Evolutionary conservation across 257 asterid species (phyloP), one percentile per base, ranked within the genome.

Genomic region (Phtheirospermum japonicum): DNA sequence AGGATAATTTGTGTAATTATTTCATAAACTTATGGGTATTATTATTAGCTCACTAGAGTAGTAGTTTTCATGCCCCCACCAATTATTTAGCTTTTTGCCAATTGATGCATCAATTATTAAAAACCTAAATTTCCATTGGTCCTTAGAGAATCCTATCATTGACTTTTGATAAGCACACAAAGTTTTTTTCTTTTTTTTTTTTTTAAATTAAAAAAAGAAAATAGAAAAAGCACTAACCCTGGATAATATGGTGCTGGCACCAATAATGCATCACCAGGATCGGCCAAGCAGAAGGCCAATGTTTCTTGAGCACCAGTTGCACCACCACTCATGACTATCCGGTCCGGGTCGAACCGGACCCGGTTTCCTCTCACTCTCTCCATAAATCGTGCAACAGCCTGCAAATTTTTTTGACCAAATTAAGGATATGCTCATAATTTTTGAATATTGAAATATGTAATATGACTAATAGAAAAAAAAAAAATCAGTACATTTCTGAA

Each of bases 171-270:
- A 3, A 9, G 4, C 42, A 40, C n/a, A 40, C 8, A 10, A 40
- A 23, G 28, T 23, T 6, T 5, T 10, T 5, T 23, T 6, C 1
- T 10, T 5, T 0, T 2, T 11, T 13, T 10, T 40, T 40, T 40
- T 40, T 2, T 2, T 36, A 12, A 48, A 7, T 36, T 0, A 14
- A 10, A 7, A 11, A 6, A n/a, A 52, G 8, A 5, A 6, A 52
- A 9, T 11, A 2, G 1, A 0, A 19, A 0, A 11, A 52, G 11
- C 13, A 1, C 73, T 79, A 78, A 87, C 97, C 77, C 97, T 6
- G 97, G 95, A 83, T 90, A 90, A 59, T 90, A 90, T 17, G 96
- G 97, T 7, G 95, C 77, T 0, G 97, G 97, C 4, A 90, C 93
- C 72, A 90, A 59, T 20, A 90, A 68, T 1, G 96, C 97, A 13